These are phyloP conservation scores for Elymus sibiricus DNA, from an alignment of 176 grass and related monocot genomes.

Conservation along the genomic window DNA sequence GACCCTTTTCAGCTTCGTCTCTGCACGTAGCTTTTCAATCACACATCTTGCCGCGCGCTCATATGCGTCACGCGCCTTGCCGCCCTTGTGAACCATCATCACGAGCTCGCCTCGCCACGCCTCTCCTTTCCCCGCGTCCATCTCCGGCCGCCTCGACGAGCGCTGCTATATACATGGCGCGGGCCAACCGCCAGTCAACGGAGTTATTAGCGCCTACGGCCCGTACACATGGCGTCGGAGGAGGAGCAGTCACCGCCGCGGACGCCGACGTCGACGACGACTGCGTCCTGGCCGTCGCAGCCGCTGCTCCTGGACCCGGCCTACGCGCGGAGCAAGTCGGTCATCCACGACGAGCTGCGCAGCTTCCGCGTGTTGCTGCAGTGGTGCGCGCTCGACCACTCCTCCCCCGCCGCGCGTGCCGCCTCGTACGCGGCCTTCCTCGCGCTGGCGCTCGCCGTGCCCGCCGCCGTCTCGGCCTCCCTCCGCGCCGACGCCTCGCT, in stretches of 20 bases:
- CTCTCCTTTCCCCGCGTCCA: conserved; percentile 24
- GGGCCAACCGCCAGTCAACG: not conserved
- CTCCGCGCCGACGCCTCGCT: conserved; percentile 24
- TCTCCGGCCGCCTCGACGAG: not conserved
- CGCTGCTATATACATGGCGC: conserved; percentile 2
- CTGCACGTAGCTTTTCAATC: not conserved
- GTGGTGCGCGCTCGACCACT: conserved; percentile 81
- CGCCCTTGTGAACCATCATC: conserved; percentile 38
- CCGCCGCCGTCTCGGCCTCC: conserved; percentile 42
- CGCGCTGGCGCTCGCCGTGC: conserved; percentile 48
- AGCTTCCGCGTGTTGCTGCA: conserved; percentile 82
- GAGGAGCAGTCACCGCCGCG: not conserved
- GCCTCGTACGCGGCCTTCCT: conserved; percentile 67
- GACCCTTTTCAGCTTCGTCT: not conserved
- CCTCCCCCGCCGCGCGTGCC: conserved; percentile 23
- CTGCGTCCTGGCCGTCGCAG: not conserved
- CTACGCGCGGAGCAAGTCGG: conserved; percentile 83
- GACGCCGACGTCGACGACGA: not conserved
- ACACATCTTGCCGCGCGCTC: not conserved
- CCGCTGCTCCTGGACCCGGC: conserved; percentile 70
- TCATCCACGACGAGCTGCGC: conserved; percentile 75
- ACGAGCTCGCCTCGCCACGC: conserved; percentile 12
- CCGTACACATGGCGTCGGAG: not conserved
- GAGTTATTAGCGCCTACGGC: not conserved
- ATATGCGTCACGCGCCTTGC: conserved; percentile 10